phyloP scores from a whole-genome alignment of 2,329 filamentous ascomycete species.

The Fusarium secorum region DNA sequence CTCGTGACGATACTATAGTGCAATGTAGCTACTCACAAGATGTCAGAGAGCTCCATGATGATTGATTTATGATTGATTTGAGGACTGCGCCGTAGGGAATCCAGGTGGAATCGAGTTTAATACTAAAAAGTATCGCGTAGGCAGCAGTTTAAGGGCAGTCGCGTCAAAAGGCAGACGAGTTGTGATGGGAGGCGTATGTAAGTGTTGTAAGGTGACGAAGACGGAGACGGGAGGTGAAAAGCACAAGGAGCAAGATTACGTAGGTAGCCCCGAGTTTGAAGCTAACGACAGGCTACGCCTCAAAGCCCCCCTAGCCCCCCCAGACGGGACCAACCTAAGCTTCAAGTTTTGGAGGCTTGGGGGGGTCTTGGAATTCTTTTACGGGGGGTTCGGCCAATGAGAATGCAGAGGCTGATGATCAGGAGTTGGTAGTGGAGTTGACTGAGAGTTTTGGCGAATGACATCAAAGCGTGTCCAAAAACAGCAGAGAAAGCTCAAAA shows the following conservation, averaged over 20 bases:
- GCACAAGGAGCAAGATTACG: slow-evolving; percentile 35
- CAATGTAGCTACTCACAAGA: slow-evolving; percentile 70
- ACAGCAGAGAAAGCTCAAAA: slow-evolving; percentile 25
- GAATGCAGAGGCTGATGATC: background rate
- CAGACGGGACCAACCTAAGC: slow-evolving; percentile 20
- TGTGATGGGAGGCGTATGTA: slow-evolving; percentile 16
- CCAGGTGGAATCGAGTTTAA: slow-evolving; percentile 3
- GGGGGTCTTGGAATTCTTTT: background rate
- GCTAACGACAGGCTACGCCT: slow-evolving; percentile 4
- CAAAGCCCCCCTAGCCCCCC: slow-evolving; percentile 1
- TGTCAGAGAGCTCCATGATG: slow-evolving; percentile 89
- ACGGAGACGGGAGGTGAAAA: slow-evolving; percentile 34
- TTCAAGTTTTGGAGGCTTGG: background rate
- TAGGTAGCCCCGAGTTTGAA: slow-evolving; percentile 16
- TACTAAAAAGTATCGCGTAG: slow-evolving; percentile 22
- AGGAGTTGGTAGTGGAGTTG: slow-evolving; percentile 10
- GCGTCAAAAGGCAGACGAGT: slow-evolving; percentile 32
- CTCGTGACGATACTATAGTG: background rate
- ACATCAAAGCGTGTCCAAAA: slow-evolving; percentile 21
- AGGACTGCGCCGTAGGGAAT: slow-evolving; percentile 20
- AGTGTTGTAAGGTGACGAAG: slow-evolving; percentile 18
- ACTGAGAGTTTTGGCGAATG: slow-evolving; percentile 19
- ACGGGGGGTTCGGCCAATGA: slow-evolving; percentile 7
- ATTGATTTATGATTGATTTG: slow-evolving; percentile 10
- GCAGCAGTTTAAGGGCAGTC: slow-evolving; percentile 35